Base-by-base conservation (phyloP, 2,329 filamentous ascomycete species). In the Pestalotiopsis sp. region DNA sequence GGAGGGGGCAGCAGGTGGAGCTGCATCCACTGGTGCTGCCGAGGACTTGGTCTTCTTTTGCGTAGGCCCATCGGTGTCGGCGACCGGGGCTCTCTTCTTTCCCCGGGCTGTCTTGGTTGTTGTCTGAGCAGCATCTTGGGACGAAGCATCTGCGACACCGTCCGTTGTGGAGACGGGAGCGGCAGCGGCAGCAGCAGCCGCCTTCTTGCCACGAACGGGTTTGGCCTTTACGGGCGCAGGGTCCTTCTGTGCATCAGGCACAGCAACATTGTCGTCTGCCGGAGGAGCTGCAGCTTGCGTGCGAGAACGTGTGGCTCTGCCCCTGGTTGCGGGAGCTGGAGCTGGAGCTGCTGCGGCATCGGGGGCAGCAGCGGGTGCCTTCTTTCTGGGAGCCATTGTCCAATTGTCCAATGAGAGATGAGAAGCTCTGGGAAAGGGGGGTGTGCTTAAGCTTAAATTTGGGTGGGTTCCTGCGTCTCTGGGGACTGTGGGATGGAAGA, bases 371-470 rank as follows among this genome's bases (percentile, higher is more conserved):
- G 31, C 9, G 31, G 31, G 31, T 27, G 39, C 20, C 27, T 67
- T 67, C 65, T 61, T 67, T 67, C 49, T 23, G 64, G 65, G 65
- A 49, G 65, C 31, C 65, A 67, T 59, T 66, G 49, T 56, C 63
- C 63, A 66, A 66, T 66, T 45, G 31, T 36, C 31, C 31, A 36
- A 36, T n/a, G 45, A n/a, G 14, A 65, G n/a, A 12, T 31, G 61
- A 11, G 23, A 36, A 38, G 27, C 4, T 61, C 17, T 27, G 36
- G 61, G 2, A 49, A 39, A 58, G 20, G 49, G 27, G 62, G 62
- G 45, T n/a, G 31, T n/a, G 45, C 45, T 52, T 52, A 52, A 52
- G 45, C 45, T 52, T 52, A 52, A 52, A n/a, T 52, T 59, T 27
- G 23, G 9, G 57, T 59, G 57, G 57, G 57, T 27, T 36, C 57